Base-by-base conservation (phyloP, 768 basidiomycete genomes). In the Suillus sp. region DNA sequence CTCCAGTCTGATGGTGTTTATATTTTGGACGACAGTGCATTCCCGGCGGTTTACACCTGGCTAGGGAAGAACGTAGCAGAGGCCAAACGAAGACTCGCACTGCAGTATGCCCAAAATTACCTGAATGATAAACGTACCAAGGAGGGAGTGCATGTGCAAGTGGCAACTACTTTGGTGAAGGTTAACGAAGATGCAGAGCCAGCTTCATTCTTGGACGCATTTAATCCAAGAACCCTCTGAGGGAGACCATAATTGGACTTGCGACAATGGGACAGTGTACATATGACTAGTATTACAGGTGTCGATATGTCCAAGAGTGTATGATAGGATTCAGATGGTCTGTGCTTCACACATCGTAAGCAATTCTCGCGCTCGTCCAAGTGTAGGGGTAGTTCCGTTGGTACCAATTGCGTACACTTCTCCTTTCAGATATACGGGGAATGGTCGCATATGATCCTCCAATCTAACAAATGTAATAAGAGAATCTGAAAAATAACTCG, bases 381-480 rank as follows among this genome's bases (percentile, higher is more conserved):
- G 95, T 79, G 73, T 92, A 99, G 1, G 90, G 88, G 66, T 99
- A 99, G 71, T 91, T 94, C 67, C 86, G 82, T 76, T 96, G 94
- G 75, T 93, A 96, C 85, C 89, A 98, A 80, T 99, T 99, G 62
- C 93, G 83, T 71, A 96, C 74, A 3, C 88, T 83, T 57, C 85
- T 82, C 50, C 96, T 81, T 67, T 88, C 89, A 0, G 91, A 86
- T 47, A 96, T 84, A 34, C 89, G 86, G 6, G 95, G 94, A 62
- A 92, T 85, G 6, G 95, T 95, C 0, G 86, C 91, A 72, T 86
- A 98, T 7, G 93, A 95, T 20, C 93, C 96, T 45, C 96, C 96
- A 50, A 99, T 77, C 95, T 97, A 60, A 50, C 45, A 42, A 43
- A 61, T 43, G 53, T 18, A 22, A 50, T 27, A 40, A 22, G 20